Percentiles rank a stretch among this genome's conserved stretches.
These are phyloP conservation scores for Saccharomycopsis guyanensis DNA, from an alignment of 805 yeast genomes.

Conservation along the genomic window DNA sequence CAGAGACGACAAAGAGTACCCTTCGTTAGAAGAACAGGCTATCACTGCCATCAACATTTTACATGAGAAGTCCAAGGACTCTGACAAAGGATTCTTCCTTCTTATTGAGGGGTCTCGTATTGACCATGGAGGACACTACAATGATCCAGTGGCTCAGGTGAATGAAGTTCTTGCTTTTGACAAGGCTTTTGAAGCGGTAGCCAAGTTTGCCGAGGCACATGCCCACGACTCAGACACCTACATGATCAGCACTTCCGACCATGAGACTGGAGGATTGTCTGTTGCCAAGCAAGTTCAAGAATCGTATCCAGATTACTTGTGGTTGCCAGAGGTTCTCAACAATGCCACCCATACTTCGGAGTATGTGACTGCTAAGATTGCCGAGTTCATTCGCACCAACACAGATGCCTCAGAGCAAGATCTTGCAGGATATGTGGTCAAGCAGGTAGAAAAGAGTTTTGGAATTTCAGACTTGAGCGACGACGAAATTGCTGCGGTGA, in stretches of 20 bases:
- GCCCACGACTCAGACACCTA: constrained; percentile 64
- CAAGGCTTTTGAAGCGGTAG: constrained; percentile 67
- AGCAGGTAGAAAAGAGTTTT: constrained; percentile 53
- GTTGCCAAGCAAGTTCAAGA: constrained; percentile 68
- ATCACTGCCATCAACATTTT: constrained; percentile 65
- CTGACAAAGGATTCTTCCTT: constrained; percentile 79
- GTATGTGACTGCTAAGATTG: constrained; percentile 44
- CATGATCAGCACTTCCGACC: constrained; percentile 80
- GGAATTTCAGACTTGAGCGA: constrained; percentile 53
- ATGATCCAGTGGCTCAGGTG: constrained; percentile 92
- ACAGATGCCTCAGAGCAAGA: constrained; percentile 20
- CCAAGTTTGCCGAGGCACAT: constrained; percentile 52
- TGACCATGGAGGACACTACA: constrained; percentile 92
- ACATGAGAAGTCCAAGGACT: constrained; percentile 55
- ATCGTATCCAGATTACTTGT: constrained; percentile 74
- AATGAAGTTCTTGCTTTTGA: constrained; percentile 86
- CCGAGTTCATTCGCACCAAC: constrained; percentile 28
- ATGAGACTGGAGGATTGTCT: constrained; percentile 94
- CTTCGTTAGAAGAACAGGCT: constrained; percentile 76
- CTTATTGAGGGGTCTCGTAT: constrained; percentile 88
- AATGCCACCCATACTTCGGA: constrained; percentile 76
- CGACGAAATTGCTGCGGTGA: constrained; percentile 43
- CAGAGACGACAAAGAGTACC: constrained; percentile 48
- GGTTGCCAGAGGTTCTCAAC: constrained; percentile 75
- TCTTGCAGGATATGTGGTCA: constrained; percentile 41